Conservation (phyloP, 352 stramenopile genomes). For the Phytophthora crassamura region DNA sequence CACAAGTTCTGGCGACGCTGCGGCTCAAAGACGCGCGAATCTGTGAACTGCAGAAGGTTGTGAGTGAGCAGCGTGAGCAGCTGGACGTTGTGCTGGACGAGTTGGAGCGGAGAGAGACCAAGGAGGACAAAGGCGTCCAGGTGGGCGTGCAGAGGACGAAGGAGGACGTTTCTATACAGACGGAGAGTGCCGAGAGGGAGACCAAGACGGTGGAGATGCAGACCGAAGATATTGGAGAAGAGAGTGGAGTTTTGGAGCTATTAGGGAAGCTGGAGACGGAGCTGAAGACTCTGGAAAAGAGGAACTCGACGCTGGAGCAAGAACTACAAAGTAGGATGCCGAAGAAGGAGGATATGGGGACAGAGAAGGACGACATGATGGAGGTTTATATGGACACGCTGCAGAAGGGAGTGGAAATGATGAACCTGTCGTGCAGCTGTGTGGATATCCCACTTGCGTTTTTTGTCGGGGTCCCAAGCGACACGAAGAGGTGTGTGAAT, state of each 20-base stretch:
- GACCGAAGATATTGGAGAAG: neutral
- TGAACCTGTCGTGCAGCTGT: slow-evolving; percentile 32
- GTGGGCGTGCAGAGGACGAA: neutral
- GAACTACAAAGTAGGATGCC: slow-evolving; percentile 18
- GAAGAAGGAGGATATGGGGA: slow-evolving; percentile 4
- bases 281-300: slow-evolving; percentile 27
- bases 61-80: slow-evolving; percentile 35
- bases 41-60: slow-evolving; percentile 16
- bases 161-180: slow-evolving; percentile 27
- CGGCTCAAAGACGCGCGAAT: slow-evolving; percentile 31
- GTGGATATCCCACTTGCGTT: slow-evolving; percentile 24
- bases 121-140: slow-evolving; percentile 24
- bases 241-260: slow-evolving; percentile 4
- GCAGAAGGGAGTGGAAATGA: slow-evolving; percentile 25
- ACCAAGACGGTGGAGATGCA: slow-evolving; percentile 11
- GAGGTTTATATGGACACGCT: slow-evolving; percentile 27
- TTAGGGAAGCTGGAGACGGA: slow-evolving; percentile 37
- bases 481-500: slow-evolving; percentile 27
- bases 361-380: slow-evolving; percentile 10
- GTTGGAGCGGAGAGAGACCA: slow-evolving; percentile 35
- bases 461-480: slow-evolving; percentile 13
- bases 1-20: slow-evolving; percentile 33
- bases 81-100: slow-evolving; percentile 40
- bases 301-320: slow-evolving; percentile 31
- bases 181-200: slow-evolving; percentile 1